Conservation (phyloP, 2,329 filamentous ascomycete genomes). For the Ceratocystis colombiana region DNA sequence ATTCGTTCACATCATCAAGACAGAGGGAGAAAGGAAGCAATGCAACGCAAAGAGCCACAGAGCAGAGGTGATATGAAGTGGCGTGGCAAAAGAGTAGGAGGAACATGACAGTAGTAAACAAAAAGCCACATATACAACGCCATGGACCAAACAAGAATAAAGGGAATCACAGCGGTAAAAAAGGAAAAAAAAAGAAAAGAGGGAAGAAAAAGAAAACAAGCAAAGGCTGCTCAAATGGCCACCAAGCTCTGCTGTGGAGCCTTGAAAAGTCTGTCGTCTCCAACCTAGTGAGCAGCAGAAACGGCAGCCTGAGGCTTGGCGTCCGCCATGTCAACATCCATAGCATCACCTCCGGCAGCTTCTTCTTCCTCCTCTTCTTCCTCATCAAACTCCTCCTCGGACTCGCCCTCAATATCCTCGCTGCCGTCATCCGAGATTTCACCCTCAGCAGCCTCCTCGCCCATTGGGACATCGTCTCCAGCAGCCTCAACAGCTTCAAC, state of each 20-base stretch:
- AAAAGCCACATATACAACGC: slow-evolving; percentile 24
- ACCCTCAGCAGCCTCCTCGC: slow-evolving; percentile 42
- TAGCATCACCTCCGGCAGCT: slow-evolving; percentile 37
- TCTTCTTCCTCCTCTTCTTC: slow-evolving; percentile 38
- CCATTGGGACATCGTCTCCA: slow-evolving; percentile 42
- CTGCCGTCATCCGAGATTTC: slow-evolving; percentile 63
- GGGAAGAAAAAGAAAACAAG: slow-evolving; percentile 14
- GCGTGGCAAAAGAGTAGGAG: slow-evolving; percentile 5
- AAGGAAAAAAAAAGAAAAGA: slow-evolving; percentile 8
- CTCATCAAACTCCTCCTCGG: slow-evolving; percentile 60
- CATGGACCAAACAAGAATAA: slow-evolving; percentile 21
- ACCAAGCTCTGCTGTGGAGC: slow-evolving; percentile 20
- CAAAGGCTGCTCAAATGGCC: slow-evolving; percentile 21
- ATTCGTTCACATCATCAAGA: background rate
- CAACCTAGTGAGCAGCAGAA: slow-evolving; percentile 24
- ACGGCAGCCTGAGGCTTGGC: slow-evolving; percentile 32
- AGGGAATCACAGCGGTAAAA: slow-evolving; percentile 17
- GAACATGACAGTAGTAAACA: slow-evolving; percentile 3
- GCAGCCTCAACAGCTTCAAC: slow-evolving; percentile 48
- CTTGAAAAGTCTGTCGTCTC: slow-evolving; percentile 18
- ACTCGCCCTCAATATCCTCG: slow-evolving; percentile 70
- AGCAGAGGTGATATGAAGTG: background rate
- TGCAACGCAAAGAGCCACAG: background rate
- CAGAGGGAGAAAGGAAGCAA: slow-evolving; percentile 1
- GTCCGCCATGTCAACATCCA: slow-evolving; percentile 41